Percentiles rank a stretch among this genome's conserved stretches.
Evolutionary conservation across 495 filamentous ascomycete species (phyloP).

Genomic region (Lasiosphaeria hispida): DNA sequence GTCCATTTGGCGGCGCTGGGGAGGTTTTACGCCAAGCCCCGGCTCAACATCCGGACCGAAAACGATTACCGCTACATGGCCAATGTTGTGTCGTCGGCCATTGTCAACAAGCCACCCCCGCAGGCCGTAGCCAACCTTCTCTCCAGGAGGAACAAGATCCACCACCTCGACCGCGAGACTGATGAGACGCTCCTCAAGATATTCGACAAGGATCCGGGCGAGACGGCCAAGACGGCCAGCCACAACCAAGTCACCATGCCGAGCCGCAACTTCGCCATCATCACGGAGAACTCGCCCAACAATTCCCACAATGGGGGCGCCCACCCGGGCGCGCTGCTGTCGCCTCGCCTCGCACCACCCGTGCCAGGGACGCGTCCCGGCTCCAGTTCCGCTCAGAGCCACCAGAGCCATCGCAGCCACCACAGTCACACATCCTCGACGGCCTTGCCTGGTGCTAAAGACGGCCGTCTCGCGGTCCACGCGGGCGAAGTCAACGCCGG

Average conservation of each 20-base stretch:
- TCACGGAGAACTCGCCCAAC: conserved; percentile 64
- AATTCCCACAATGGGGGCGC: conserved; percentile 27
- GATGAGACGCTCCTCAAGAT: conserved; percentile 86
- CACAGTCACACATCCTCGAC: neutral
- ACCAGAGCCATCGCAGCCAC: conserved; percentile 3
- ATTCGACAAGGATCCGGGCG: conserved; percentile 81
- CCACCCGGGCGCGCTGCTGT: conserved; percentile 3
- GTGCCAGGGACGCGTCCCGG: conserved; percentile 9
- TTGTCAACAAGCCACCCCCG: conserved; percentile 93
- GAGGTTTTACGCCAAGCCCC: conserved; percentile 89
- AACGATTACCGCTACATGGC: conserved; percentile 93
- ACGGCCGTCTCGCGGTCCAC: conserved; percentile 63
- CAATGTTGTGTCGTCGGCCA: conserved; percentile 79
- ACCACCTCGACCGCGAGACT: conserved; percentile 79
- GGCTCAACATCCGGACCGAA: conserved; percentile 73
- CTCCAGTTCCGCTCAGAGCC: conserved; percentile 22
- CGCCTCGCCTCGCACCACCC: conserved; percentile 9
- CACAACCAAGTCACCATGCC: conserved; percentile 89
- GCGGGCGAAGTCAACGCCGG: conserved; percentile 64
- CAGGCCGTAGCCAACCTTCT: conserved; percentile 83
- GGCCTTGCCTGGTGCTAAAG: conserved; percentile 40
- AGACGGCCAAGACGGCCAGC: conserved; percentile 59
- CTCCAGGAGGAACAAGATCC: conserved; percentile 83
- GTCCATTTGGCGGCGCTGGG: conserved; percentile 91
- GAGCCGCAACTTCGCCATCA: conserved; percentile 78